Evolutionary conservation across 495 filamentous ascomycete species (phyloP).

Genomic region (Haplographium delicatum): DNA sequence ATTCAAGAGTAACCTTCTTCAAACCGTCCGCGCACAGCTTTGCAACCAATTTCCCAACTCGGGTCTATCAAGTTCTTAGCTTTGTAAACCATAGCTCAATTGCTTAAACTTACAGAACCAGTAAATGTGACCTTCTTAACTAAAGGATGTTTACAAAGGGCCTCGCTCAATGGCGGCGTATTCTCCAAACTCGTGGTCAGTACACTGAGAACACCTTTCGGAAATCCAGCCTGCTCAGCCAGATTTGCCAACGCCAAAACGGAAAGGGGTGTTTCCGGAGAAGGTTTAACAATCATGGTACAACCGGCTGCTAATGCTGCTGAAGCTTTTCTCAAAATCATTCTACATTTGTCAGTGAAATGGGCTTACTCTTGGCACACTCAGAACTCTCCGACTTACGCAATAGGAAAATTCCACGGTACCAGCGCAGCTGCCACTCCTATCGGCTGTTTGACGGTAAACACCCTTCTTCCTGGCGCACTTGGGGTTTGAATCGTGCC

Average conservation of each 20-base stretch:
- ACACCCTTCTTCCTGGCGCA: constrained; percentile 54
- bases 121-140: constrained; percentile 74
- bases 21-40: constrained; percentile 47
- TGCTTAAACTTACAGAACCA: constrained; percentile 38
- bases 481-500: constrained; percentile 53
- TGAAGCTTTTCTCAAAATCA: constrained; percentile 64
- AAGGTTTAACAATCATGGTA: constrained; percentile 62
- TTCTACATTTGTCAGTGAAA: constrained; percentile 48
- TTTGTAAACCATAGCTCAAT: neutral
- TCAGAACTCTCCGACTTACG: no score
- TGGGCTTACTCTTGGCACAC: no score
- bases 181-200: constrained; percentile 57
- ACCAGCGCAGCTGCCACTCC: constrained; percentile 61
- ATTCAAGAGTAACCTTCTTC: constrained; percentile 68
- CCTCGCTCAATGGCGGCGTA: constrained; percentile 57
- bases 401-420: constrained; percentile 57
- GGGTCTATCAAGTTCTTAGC: constrained; percentile 30
- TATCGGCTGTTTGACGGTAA: constrained; percentile 67
- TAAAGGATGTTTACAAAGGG: constrained; percentile 57
- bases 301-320: constrained; percentile 70
- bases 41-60: constrained; percentile 59
- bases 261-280: constrained; percentile 59
- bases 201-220: constrained; percentile 54
- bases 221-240: constrained; percentile 53
- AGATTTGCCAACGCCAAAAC: constrained; percentile 51